phyloP scores from a whole-genome alignment of 2,329 filamentous ascomycete genomes.

The Fusarium proliferatum region DNA sequence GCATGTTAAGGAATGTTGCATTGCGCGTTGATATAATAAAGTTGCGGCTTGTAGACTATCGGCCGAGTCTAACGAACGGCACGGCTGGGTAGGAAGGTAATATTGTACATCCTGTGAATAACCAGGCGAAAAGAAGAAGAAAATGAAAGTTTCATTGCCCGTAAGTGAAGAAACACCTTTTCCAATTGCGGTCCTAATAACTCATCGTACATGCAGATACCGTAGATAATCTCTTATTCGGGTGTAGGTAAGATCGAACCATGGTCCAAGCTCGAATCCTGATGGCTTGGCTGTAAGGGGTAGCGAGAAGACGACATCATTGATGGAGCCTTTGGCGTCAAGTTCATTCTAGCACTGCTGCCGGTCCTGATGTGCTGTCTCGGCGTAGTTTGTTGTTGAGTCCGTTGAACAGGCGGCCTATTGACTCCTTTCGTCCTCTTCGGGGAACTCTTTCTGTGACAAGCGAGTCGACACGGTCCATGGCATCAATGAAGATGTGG shows the following conservation, averaged over 20 bases:
- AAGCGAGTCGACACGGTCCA: conserved; percentile 41
- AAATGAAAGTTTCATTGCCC: conserved; percentile 9
- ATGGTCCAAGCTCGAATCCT: not conserved
- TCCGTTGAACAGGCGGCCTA: conserved; percentile 34
- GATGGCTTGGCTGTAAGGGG: conserved; percentile 3
- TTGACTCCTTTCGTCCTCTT: conserved; percentile 30
- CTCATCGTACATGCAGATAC: conserved; percentile 14
- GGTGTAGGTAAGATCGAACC: conserved; percentile 6
- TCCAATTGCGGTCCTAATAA: conserved; percentile 1
- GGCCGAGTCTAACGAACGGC: conserved; percentile 19
- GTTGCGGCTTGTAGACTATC: conserved; percentile 25
- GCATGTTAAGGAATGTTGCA: conserved; percentile 32
- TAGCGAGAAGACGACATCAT: conserved; percentile 6
- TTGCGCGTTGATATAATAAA: conserved; percentile 18
- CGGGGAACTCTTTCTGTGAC: conserved; percentile 30
- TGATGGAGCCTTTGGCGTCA: not conserved
- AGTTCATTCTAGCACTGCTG: conserved; percentile 8
- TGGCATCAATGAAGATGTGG: conserved; percentile 42
- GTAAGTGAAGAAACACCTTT: not conserved
- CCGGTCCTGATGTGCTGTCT: conserved; percentile 24
- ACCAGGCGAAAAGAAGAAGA: conserved; percentile 4
- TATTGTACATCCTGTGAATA: conserved; percentile 2
- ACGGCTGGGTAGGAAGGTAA: not conserved
- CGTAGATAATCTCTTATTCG: conserved; percentile 2
- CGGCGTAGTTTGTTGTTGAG: conserved; percentile 30